Percentiles rank a stretch among this genome's conserved stretches.
These are phyloP conservation scores for Nakazawaea ishiwadae DNA, from an alignment of 805 yeast species.

Conservation along the genomic window DNA sequence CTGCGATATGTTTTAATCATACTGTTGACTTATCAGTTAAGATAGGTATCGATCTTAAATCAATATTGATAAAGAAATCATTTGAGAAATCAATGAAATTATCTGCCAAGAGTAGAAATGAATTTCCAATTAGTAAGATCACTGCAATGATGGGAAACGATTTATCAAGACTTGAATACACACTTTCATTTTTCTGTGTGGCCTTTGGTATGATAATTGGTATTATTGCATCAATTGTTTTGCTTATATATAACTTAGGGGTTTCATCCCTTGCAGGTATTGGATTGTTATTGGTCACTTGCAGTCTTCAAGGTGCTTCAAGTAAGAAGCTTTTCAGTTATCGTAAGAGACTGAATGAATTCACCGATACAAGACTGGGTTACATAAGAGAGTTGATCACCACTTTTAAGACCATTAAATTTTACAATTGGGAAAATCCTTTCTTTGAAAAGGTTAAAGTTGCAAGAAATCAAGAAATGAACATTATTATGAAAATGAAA, in stretches of 20 bases:
- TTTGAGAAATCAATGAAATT: conserved; percentile 63
- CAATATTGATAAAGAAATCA: conserved; percentile 64
- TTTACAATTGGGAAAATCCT: too few species aligned
- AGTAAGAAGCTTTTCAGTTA: too few species aligned
- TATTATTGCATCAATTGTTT: conserved; percentile 57
- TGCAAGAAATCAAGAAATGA: too few species aligned
- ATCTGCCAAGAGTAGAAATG: conserved; percentile 49
- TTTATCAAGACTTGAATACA: conserved; percentile 63
- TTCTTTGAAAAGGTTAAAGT: too few species aligned
- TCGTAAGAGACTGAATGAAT: too few species aligned
- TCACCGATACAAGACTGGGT: too few species aligned
- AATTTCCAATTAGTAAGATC: conserved; percentile 63
- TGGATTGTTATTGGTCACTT: conserved; percentile 13
- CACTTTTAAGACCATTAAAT: too few species aligned
- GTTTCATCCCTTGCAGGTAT: conserved; percentile 50
- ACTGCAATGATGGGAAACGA: conserved; percentile 81
- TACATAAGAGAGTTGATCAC: too few species aligned
- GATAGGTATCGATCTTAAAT: conserved; percentile 44
- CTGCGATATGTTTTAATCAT: conserved; percentile 18
- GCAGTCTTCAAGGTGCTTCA: not conserved
- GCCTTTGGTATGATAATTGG: conserved; percentile 62
- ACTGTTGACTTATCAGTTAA: conserved; percentile 37
- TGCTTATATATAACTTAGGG: conserved; percentile 64
- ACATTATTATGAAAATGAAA: too few species aligned
- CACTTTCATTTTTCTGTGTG: conserved; percentile 26